Base-by-base conservation (phyloP, 2,329 filamentous ascomycete species). In the Penicillium thymicola region DNA sequence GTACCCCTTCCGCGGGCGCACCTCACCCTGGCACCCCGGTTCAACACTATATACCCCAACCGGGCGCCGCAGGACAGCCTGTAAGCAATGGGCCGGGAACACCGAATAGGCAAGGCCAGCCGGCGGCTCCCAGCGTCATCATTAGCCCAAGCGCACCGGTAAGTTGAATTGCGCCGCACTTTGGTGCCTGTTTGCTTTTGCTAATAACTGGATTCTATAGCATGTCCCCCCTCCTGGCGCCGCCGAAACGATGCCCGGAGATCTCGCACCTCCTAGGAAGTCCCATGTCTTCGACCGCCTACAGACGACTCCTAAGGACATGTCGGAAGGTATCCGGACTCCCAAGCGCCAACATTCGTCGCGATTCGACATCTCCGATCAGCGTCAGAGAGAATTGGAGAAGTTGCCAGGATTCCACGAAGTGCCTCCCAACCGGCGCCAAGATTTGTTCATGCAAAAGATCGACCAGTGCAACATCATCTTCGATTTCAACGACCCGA, bases 381-480 rank as follows among this genome's bases (percentile, higher is more conserved):
- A 97, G 71, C 81, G 84, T 59, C 83, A 86, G 74, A 86, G 94
- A 69, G 94, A 99, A 75, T 82, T 99, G 49, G 94, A 99, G 75
- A 99, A 99, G 78, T 82, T 99, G 25, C 93, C 94, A 1, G 94
- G 94, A 36, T 99, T 99, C 76, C 94, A 99, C 70, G 94, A 99
- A 76, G 94, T 97, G 27, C 89, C 93, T 11, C 94, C 94, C 16
- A 96, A 96, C 72, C 87, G 93, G 61, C 86, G 94, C 60, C 92
- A 97, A 77, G 93, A 97, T 67, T 84, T 99, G 18, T 99, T 99
- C 78, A 97, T 99, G 92, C 92, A 97, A 73, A 99, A 99, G 82
- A 94, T 99, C 67, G 94, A 97, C 70, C 94, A 99, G 75, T 99
- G 94, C 81, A 99, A 99, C 73, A 95, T 99, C 79, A 99, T 99